Base-by-base conservation (phyloP, 2,329 filamentous ascomycete genomes). In the Elsinoe australis region DNA sequence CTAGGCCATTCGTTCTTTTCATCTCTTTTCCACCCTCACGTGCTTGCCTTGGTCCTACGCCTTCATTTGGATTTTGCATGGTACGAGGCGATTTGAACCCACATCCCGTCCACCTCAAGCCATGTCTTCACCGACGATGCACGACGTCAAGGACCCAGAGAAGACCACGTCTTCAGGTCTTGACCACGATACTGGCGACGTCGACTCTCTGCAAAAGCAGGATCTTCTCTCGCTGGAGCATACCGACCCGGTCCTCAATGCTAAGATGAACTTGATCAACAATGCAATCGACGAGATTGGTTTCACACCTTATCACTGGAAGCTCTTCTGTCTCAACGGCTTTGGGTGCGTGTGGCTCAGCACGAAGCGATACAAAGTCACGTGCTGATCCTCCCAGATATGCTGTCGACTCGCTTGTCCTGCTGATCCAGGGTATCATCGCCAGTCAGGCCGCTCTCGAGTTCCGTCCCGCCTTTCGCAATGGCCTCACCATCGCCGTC, bases 311-410 rank as follows among this genome's bases (percentile, higher is more conserved):
- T 75, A 75, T 53, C 76, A 80, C 45, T 73, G 69, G 65, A 77
- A 78, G 61, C 63, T 80, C 2, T 81, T 80, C 54, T 68, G 75
- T 15, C 64, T 81, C 6, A 80, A 79, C 56, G 77, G 78, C 21
- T 80, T 80, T 57, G 78, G 76, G 67, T 73, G 57, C 56, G 65
- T 51, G 14, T 26, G 9, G 10, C 5, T n/a, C 8, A 19, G n/a
- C 17, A 35, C 49, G 52, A 58, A 71, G 61, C n/a, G n/a, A n/a
- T n/a, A n/a, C n/a, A n/a, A n/a, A n/a, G n/a, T n/a, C n/a, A n/a
- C n/a, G n/a, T n/a, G n/a, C n/a, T n/a, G n/a, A n/a, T n/a, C 85
- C 83, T 94, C 94, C 4, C 48, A 71, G 75, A 42, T 78, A 78
- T 55, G 74, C 75, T 1, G 75, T 78, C 28, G 76, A 79, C 56